Conservation (phyloP, 2,329 filamentous ascomycete species). For the Pseudocercospora macadamiae region DNA sequence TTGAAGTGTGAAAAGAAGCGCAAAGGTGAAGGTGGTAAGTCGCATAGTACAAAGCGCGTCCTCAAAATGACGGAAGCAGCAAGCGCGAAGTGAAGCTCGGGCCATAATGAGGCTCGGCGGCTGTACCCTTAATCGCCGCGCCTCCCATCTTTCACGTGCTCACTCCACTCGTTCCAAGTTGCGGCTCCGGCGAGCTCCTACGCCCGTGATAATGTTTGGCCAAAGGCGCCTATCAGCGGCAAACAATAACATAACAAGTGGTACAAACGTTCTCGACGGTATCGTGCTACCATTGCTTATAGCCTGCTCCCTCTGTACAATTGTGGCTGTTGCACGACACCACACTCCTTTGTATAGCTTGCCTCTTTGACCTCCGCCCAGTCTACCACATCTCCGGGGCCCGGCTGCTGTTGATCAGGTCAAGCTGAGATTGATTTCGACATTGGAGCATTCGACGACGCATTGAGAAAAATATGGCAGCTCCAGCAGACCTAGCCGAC, state of each 20-base stretch:
- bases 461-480: slow-evolving; percentile 2
- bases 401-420: not conserved
- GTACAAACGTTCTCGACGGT: not conserved
- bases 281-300: not conserved
- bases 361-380: slow-evolving; percentile 4
- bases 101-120: not conserved
- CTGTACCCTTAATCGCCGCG: not conserved
- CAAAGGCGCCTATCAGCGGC: slow-evolving; percentile 10
- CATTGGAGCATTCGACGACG: no score
- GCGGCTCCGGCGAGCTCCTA: slow-evolving; percentile 21
- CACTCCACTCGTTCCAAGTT: not conserved
- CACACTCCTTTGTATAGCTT: slow-evolving; percentile 6
- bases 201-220: slow-evolving; percentile 7
- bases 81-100: not conserved
- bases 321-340: slow-evolving; percentile 1
- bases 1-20: not conserved
- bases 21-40: no score
- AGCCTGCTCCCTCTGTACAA: not conserved
- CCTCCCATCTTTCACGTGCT: not conserved
- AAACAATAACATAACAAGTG: slow-evolving; percentile 11
- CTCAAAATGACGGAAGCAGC: not conserved
- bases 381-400: not conserved
- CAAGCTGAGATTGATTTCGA: no score
- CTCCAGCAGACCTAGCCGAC: slow-evolving; percentile 15
- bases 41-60: not conserved